Conservation (phyloP, 805 yeast genomes). For the Candida nonsorbophila region DNA sequence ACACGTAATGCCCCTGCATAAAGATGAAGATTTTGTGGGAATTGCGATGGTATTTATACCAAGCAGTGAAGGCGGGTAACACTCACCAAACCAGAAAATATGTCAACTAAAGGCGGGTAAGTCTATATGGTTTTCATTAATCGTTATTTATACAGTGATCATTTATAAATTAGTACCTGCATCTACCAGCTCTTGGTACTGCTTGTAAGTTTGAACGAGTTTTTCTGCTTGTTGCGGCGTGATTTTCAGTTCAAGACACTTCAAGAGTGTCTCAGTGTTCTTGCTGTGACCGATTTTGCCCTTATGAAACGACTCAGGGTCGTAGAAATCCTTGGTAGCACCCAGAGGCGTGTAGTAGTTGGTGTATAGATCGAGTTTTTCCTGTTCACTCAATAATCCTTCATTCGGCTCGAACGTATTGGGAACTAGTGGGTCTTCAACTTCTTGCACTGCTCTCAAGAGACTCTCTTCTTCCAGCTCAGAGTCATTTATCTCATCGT, state of each 20-base stretch:
- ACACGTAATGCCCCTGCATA: slow-evolving; percentile 99
- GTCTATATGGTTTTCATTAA: too few species aligned
- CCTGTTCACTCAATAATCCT: slow-evolving; percentile 35
- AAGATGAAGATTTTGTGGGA: slow-evolving; percentile 54
- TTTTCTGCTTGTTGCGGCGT: too few species aligned
- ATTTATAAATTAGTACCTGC: too few species aligned
- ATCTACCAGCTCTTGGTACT: too few species aligned
- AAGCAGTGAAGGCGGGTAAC: slow-evolving; percentile 4
- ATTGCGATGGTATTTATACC: slow-evolving; percentile 2
- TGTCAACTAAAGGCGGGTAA: too few species aligned
- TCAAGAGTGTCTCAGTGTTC: slow-evolving; percentile 3
- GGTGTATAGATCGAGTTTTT: slow-evolving; percentile 37
- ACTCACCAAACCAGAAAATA: too few species aligned
- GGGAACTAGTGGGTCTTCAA: slow-evolving; percentile 13
- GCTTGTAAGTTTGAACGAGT: too few species aligned
- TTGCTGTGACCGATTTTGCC: slow-evolving; percentile 14
- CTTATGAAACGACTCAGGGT: too few species aligned
- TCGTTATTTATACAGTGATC: too few species aligned
- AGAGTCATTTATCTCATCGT: too few species aligned
- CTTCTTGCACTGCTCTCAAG: slow-evolving; percentile 1
- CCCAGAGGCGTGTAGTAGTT: slow-evolving; percentile 23
- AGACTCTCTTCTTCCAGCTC: slow-evolving; percentile 1
- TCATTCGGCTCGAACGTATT: slow-evolving; percentile 19
- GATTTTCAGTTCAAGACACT: too few species aligned
- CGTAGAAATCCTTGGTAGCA: slow-evolving; percentile 10